Conservation (phyloP, 495 filamentous ascomycete species). For the Tuber magnatum region DNA sequence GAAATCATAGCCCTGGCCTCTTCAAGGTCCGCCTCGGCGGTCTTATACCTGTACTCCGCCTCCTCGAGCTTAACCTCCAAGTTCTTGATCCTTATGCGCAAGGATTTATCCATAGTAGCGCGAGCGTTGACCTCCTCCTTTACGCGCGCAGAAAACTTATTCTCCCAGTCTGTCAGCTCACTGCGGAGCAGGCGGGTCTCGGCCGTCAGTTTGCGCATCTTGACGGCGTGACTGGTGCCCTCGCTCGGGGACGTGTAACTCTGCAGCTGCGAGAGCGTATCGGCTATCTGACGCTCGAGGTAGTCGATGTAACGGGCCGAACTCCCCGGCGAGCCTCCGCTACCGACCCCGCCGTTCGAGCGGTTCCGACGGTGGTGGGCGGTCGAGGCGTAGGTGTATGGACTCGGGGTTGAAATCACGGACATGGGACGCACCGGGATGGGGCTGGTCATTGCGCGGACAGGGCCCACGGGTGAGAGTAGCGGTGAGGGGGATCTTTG, state of each 20-base stretch:
- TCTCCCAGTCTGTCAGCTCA: slow-evolving; percentile 46
- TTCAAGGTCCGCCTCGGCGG: slow-evolving; percentile 39
- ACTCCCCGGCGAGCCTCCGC: slow-evolving; percentile 21
- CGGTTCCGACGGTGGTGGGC: slow-evolving; percentile 22
- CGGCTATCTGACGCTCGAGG: slow-evolving; percentile 46
- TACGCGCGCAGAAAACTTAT: slow-evolving; percentile 44
- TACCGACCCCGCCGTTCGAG: slow-evolving; percentile 12
- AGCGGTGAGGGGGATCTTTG: not conserved
- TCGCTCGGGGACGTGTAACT: slow-evolving; percentile 42
- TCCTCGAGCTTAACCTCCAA: slow-evolving; percentile 28
- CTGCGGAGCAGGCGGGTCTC: slow-evolving; percentile 42
- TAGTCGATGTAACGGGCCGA: slow-evolving; percentile 48
- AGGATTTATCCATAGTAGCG: slow-evolving; percentile 36
- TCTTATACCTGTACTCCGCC: slow-evolving; percentile 10
- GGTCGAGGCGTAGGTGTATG: not conserved
- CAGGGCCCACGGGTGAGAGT: slow-evolving; percentile 7
- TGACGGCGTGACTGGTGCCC: slow-evolving; percentile 42
- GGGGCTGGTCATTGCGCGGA: slow-evolving; percentile 23
- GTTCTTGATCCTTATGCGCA: slow-evolving; percentile 20
- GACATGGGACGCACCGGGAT: slow-evolving; percentile 6
- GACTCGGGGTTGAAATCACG: not conserved
- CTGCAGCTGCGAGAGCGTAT: slow-evolving; percentile 44
- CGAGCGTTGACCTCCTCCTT: slow-evolving; percentile 42
- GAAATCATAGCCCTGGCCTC: slow-evolving; percentile 32
- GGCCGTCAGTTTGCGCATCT: slow-evolving; percentile 41